phyloP scores from a whole-genome alignment of 257 asterid species.

The Fraxinus excelsior region DNA sequence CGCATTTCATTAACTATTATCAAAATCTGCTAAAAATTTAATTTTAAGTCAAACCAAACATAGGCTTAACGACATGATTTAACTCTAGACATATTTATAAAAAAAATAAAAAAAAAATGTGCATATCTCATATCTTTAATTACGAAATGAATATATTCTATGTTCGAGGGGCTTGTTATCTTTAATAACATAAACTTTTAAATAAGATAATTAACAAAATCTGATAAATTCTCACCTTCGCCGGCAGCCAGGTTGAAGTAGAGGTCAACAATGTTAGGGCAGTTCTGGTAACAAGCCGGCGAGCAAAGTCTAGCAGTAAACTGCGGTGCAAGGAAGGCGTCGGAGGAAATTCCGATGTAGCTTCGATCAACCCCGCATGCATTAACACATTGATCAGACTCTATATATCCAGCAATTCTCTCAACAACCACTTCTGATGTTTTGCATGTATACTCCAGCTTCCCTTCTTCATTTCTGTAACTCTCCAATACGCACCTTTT shows the following conservation, averaged over 20 bases:
- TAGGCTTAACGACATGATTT: no score
- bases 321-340: slow-evolving; percentile 51
- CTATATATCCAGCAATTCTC: slow-evolving; percentile 53
- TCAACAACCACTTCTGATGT: slow-evolving; percentile 63
- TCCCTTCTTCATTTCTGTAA: slow-evolving; percentile 30
- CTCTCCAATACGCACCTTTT: slow-evolving; percentile 75
- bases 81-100: no score
- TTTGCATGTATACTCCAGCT: slow-evolving; percentile 48
- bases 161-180: no score
- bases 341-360: slow-evolving; percentile 77
- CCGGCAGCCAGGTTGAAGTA: slow-evolving; percentile 74
- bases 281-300: slow-evolving; percentile 53
- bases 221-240: slow-evolving; percentile 50
- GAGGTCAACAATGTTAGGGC: slow-evolving; percentile 77
- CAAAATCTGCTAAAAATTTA: no score
- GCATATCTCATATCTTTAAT: not conserved
- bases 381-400: slow-evolving; percentile 59
- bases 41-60: no score
- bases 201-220: not conserved
- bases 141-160: not conserved
- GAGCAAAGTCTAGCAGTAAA: slow-evolving; percentile 70
- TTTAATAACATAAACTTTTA: not conserved
- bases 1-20: no score
- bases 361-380: slow-evolving; percentile 67
- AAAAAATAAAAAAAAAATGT: no score